phyloP scores from a whole-genome alignment of 2,329 filamentous ascomycete species.

The Cladosporium sp. region DNA sequence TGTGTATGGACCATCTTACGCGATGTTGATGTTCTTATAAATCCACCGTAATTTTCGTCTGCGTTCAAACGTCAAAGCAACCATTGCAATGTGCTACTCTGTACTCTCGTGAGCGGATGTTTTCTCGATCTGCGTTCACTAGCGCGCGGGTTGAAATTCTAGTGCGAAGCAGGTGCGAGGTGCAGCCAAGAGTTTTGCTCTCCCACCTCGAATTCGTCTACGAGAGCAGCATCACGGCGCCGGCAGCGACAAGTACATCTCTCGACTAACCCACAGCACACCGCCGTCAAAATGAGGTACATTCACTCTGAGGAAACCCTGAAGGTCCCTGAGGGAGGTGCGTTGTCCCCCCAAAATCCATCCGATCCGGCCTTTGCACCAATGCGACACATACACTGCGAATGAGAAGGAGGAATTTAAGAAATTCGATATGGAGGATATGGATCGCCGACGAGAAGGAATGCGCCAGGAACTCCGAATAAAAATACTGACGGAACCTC shows the following conservation, averaged over 20 bases:
- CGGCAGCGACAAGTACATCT: slow-evolving; percentile 9
- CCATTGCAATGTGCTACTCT: no score
- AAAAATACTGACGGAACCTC: slow-evolving; percentile 19
- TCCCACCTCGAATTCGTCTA: no score
- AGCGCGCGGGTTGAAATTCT: no score
- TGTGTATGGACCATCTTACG: no score
- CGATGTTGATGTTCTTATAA: no score
- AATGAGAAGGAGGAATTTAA: not conserved
- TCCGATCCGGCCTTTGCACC: slow-evolving; percentile 4
- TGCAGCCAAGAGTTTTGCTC: no score
- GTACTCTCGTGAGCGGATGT: no score
- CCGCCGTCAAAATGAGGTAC: slow-evolving; percentile 87
- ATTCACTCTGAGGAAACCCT: slow-evolving; percentile 97
- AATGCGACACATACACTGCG: not conserved
- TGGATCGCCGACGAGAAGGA: not conserved
- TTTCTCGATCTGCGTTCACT: no score
- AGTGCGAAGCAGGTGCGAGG: no score
- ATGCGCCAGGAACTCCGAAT: slow-evolving; percentile 5
- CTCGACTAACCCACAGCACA: slow-evolving; percentile 13
- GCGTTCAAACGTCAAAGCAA: no score
- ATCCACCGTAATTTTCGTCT: no score
- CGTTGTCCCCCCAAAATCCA: slow-evolving; percentile 42
- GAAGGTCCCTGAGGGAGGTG: slow-evolving; percentile 94
- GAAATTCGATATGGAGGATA: not conserved
- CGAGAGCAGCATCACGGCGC: not conserved